phyloP scores from a whole-genome alignment of 345 rosid genomes.

The Fremontodendron californicum region DNA sequence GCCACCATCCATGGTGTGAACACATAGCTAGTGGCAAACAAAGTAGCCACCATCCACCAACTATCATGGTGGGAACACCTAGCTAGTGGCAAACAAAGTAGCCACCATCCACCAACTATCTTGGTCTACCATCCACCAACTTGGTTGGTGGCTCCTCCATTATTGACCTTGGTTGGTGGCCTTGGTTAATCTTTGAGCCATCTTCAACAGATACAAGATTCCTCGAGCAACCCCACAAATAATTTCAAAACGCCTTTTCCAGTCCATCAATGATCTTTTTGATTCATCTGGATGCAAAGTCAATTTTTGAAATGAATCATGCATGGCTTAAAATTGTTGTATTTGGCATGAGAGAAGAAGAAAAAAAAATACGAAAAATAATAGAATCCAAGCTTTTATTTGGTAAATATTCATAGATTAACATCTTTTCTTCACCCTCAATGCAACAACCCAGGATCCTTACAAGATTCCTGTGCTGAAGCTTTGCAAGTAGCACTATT shows the following conservation, averaged over 20 bases:
- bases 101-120: too few relatives aligned
- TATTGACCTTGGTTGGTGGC: too few relatives aligned
- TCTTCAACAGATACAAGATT: too few relatives aligned
- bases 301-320: too few relatives aligned
- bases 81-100: too few relatives aligned
- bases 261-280: slow-evolving; percentile 33
- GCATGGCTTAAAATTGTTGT: not conserved
- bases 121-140: too few relatives aligned
- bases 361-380: slow-evolving; percentile 50
- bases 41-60: too few relatives aligned
- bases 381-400: slow-evolving; percentile 58
- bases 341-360: not conserved
- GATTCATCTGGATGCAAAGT: slow-evolving; percentile 29
- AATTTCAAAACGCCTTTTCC: slow-evolving; percentile 54
- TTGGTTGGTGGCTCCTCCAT: too few relatives aligned
- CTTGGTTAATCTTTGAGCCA: too few relatives aligned
- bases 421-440: slow-evolving; percentile 48
- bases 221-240: slow-evolving; percentile 63
- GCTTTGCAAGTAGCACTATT: slow-evolving; percentile 37
- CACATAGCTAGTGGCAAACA: too few relatives aligned
- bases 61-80: too few relatives aligned
- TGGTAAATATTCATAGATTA: slow-evolving; percentile 60
- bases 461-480: slow-evolving; percentile 76
- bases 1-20: too few relatives aligned
- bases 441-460: slow-evolving; percentile 63